phyloP scores from a whole-genome alignment of 495 filamentous ascomycete species.

The Lasiosphaeris hirsuta region DNA sequence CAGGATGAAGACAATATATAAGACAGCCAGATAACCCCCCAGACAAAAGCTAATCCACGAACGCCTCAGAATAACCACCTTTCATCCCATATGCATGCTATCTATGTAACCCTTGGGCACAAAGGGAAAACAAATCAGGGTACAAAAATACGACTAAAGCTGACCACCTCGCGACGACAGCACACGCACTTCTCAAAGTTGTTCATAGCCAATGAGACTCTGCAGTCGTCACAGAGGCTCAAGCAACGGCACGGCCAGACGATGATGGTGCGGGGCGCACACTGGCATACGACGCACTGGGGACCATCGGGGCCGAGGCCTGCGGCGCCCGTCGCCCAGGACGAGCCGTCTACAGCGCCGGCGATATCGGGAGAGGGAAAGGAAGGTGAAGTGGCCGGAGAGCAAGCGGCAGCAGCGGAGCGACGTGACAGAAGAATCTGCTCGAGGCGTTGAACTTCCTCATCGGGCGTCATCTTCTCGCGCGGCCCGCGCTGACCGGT shows the following conservation, averaged over 20 bases:
- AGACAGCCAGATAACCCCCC: no score
- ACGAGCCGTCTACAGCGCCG: conserved; percentile 20
- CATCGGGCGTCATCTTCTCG: conserved; percentile 52
- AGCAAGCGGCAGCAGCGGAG: conserved; percentile 13
- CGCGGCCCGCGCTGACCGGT: conserved; percentile 28
- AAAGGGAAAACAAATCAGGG: conserved; percentile 49
- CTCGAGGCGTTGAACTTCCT: conserved; percentile 79
- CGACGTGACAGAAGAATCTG: conserved; percentile 69
- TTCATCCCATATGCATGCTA: no score
- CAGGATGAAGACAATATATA: no score
- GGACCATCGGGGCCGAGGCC: conserved; percentile 73
- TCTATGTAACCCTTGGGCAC: no score
- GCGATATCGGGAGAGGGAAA: neutral
- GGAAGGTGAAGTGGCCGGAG: neutral
- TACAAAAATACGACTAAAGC: conserved; percentile 87
- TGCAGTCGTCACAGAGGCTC: conserved; percentile 90
- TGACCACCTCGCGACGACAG: conserved; percentile 79
- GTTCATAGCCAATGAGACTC: conserved; percentile 90
- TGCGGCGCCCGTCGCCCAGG: conserved; percentile 65
- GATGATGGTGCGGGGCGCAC: conserved; percentile 79
- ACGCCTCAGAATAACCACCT: no score
- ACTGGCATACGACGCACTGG: conserved; percentile 91
- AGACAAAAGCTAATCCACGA: no score
- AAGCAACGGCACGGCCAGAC: conserved; percentile 97
- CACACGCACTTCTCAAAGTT: conserved; percentile 96